Percentiles rank a stretch among this genome's conserved stretches.
These are phyloP conservation scores for Quercus robur DNA, from an alignment of 306 rosid species.

Conservation along the genomic window DNA sequence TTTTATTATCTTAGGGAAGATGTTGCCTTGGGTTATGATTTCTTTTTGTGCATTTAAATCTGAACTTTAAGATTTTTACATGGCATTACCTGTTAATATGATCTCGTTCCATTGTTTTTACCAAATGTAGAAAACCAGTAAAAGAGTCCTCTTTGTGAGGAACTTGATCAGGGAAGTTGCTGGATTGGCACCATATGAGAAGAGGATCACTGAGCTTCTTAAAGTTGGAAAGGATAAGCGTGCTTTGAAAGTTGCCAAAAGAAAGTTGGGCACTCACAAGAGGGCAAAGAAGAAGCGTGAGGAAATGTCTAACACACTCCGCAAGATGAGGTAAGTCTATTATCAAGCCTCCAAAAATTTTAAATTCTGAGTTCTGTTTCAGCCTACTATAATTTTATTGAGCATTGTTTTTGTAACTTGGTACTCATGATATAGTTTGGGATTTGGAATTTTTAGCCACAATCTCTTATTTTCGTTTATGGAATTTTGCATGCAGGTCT, in stretches of 20 bases:
- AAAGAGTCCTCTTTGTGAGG: conserved; percentile 78
- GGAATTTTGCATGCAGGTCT: conserved; percentile 46
- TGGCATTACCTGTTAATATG: not conserved
- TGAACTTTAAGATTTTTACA: not conserved
- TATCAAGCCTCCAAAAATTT: too few relatives aligned
- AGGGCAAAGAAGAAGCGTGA: conserved; percentile 92
- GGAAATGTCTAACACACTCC: conserved; percentile 82
- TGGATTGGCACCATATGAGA: conserved; percentile 89
- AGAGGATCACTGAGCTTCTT: conserved; percentile 90
- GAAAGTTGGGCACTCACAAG: conserved; percentile 91
- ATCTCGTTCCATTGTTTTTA: not conserved
- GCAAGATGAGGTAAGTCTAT: conserved; percentile 72
- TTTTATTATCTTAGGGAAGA: not conserved
- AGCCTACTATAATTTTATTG: not conserved
- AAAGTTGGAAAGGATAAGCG: conserved; percentile 96
- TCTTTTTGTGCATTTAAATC: not conserved
- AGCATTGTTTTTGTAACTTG: not conserved
- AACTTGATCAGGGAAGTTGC: conserved; percentile 79
- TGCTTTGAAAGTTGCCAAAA: conserved; percentile 77
- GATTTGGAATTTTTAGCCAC: not conserved
- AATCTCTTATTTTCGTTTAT: not conserved
- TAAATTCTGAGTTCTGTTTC: not conserved
- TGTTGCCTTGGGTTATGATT: not conserved
- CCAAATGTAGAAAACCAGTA: conserved; percentile 63
- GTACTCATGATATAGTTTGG: not conserved